Evolutionary conservation across 805 yeast genomes (phyloP), one percentile per base, ranked within the genome.

Genomic region (Isabelozyma pseudorhagii): DNA sequence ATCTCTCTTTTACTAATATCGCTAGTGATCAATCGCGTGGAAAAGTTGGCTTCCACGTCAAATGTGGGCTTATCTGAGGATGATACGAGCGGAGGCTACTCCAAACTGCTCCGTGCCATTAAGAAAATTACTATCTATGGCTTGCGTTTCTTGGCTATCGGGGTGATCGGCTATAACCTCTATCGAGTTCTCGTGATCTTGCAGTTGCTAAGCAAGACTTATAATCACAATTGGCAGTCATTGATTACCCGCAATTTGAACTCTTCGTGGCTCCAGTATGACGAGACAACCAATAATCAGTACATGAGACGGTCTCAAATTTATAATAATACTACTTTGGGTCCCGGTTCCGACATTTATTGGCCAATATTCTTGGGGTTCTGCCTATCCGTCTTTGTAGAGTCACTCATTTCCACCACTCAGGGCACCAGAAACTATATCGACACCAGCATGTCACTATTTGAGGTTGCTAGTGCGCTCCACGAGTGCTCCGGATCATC

Each of bases 381-480:
- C 49, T 85, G 92, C 61, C 61, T 78, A 21, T 81, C 83, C 57
- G 84, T 83, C 59, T 82, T 84, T 46, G 63, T 82, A 13, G 93
- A 88, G 64, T 82, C 89, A 0, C 83, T 86, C 57, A 71, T 82
- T 8, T 73, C 86, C 3, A 81, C 79, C 27, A 73, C 82, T 8
- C 74, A 77, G 48, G 88, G 87, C 8, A 54, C 53, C 39, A 71
- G 71, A 41, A 87, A 89, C 7, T 73, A 77, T 48, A 77, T 81
- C 17, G 92, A 85, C 49, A 78, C 84, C 13, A 89, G 89, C 0
- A 70, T 87, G 54, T 84, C 94, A 0, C 67, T 87, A 36, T 86
- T 87, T 65, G 94, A 88, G 62, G 85, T 83, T 57, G 85, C 93
- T 4, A 63, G 86, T 13, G 88, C 89, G 10, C 85, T 85, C 60